Percentiles rank a stretch among this genome's conserved stretches.
These are phyloP conservation scores for Chenopodium formosanum DNA, from an alignment of 148 eudicot genomes.

Conservation along the genomic window DNA sequence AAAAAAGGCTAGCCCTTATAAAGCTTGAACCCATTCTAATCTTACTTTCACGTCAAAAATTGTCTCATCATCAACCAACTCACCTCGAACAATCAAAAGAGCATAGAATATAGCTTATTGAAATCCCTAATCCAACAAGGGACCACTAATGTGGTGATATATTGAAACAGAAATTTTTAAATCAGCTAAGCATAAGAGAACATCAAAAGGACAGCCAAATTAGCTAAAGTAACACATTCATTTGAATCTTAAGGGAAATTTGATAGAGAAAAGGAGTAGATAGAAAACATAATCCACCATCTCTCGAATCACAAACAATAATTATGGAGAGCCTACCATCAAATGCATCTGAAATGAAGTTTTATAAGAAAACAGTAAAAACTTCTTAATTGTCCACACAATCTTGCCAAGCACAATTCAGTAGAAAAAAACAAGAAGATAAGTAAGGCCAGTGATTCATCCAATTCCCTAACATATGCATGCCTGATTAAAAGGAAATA, in stretches of 20 bases:
- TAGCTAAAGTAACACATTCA: neutral
- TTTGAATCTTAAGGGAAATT: neutral
- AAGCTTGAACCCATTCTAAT: no score
- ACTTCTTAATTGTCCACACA: neutral
- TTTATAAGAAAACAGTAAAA: neutral
- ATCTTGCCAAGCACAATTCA: neutral
- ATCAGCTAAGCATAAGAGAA: neutral
- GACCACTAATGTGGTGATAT: no score
- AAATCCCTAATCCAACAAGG: no score
- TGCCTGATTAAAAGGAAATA: neutral
- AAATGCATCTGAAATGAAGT: neutral
- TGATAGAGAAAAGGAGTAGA: neutral
- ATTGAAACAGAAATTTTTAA: neutral
- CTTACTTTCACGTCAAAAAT: no score
- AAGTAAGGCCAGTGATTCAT: neutral
- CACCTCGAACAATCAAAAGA: no score
- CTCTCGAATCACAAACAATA: neutral
- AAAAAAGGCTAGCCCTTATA: no score
- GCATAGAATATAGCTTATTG: no score
- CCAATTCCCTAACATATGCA: neutral
- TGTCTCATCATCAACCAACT: no score
- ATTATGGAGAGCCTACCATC: neutral
- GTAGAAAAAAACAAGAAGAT: neutral
- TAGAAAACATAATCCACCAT: neutral
- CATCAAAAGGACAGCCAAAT: neutral